A percentile compares a stretch with the other conserved stretches of the same genome.
Evolutionary conservation across 2,329 filamentous ascomycete genomes (phyloP).

Genomic region (Colletotrichum musae): DNA sequence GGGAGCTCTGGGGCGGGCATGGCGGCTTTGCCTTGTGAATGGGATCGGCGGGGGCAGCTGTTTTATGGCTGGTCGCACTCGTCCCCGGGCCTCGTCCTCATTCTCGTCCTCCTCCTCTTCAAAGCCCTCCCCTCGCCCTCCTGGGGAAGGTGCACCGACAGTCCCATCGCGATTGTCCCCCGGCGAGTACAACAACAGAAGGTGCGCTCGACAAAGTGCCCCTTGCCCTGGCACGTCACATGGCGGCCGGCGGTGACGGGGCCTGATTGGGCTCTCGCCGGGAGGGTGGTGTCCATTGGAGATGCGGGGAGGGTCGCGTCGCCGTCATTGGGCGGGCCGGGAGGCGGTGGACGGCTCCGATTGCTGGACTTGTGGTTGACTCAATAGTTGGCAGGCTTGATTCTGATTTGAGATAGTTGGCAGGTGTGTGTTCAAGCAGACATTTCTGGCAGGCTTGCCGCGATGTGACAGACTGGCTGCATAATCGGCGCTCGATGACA

Average conservation of each 20-base stretch:
- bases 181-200: too few species aligned
- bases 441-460: background rate
- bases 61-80: conserved; percentile 10
- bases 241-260: conserved; percentile 31
- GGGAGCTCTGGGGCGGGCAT: conserved; percentile 35
- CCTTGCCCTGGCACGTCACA: conserved; percentile 31
- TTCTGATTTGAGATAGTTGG: background rate
- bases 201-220: background rate
- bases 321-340: conserved; percentile 26
- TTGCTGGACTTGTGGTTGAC: conserved; percentile 3
- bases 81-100: too few species aligned
- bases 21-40: background rate
- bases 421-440: background rate
- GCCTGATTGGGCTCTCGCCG: conserved; percentile 30
- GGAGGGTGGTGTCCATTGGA: conserved; percentile 30
- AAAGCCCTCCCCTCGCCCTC: too few species aligned
- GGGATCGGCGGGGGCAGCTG: too few species aligned
- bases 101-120: too few species aligned
- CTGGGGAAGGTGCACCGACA: conserved; percentile 29
- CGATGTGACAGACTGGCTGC: background rate
- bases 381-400: too few species aligned
- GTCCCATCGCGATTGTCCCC: background rate
- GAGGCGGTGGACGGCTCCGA: conserved; percentile 19
- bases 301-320: conserved; percentile 34
- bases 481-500: conserved; percentile 3